Conservation (phyloP, 345 rosid genomes). For the Lagerstroemia speciosa region DNA sequence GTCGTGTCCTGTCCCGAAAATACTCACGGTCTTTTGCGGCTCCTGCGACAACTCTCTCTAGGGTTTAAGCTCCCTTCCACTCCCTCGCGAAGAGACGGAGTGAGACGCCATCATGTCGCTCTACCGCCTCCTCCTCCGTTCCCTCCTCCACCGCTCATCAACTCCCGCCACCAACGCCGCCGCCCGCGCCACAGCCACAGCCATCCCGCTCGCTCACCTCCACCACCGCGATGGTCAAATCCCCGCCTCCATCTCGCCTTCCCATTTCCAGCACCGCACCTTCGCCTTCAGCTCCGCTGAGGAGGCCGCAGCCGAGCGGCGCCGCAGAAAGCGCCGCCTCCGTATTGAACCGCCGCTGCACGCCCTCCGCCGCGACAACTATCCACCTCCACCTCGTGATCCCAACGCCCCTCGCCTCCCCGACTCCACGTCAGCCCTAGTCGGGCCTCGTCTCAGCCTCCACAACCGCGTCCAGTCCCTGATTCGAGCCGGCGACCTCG, state of each 20-base stretch:
- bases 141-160: constrained; percentile 10
- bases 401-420: constrained; percentile 92
- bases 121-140: constrained; percentile 37
- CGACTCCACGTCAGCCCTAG: constrained; percentile 67
- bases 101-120: constrained; percentile 35
- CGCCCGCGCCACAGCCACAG: constrained; percentile 18
- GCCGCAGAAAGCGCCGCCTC: constrained; percentile 82
- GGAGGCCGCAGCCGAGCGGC: constrained; percentile 93
- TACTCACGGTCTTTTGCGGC: no score
- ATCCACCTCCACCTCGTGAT: constrained; percentile 25
- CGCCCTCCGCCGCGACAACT: constrained; percentile 55
- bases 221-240: constrained; percentile 8
- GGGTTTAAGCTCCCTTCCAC: not conserved
- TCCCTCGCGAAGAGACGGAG: not conserved
- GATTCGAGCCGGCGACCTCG: constrained; percentile 82
- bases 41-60: no score
- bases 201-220: constrained; percentile 2
- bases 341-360: constrained; percentile 90
- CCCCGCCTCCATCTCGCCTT: constrained; percentile 5
- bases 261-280: constrained; percentile 25
- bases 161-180: constrained; percentile 2
- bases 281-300: constrained; percentile 83
- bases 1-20: no score
- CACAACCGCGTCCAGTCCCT: constrained; percentile 90
- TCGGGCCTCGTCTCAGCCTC: constrained; percentile 69